Conservation (phyloP, 2,329 filamentous ascomycete genomes). For the Verticillium zaregamsianum region DNA sequence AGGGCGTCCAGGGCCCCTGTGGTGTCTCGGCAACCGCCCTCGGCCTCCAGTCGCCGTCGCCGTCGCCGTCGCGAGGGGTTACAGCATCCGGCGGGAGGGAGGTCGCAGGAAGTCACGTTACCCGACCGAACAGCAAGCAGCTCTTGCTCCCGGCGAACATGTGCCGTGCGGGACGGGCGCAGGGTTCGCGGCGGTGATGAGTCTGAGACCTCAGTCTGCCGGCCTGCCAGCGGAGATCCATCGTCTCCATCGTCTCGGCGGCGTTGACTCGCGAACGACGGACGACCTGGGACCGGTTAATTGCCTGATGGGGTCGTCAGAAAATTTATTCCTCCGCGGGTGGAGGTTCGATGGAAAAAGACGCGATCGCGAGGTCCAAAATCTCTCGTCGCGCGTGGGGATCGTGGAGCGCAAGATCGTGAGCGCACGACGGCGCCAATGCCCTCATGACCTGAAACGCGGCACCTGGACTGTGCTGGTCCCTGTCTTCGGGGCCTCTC, state of each 20-base stretch:
- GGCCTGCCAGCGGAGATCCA: background rate
- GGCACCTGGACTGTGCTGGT: background rate
- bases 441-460: constrained; percentile 2
- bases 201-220: background rate
- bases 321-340: background rate
- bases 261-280: background rate
- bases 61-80: background rate
- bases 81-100: background rate
- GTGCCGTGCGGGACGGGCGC: background rate
- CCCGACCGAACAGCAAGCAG: background rate
- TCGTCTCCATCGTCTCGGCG: background rate
- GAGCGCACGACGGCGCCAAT: background rate
- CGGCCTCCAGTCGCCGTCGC: background rate
- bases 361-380: constrained; percentile 1
- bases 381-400: background rate
- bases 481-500: background rate
- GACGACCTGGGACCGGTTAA: background rate
- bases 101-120: background rate
- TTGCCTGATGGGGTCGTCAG: background rate
- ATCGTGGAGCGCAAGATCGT: background rate
- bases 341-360: background rate
- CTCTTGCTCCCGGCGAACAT: background rate
- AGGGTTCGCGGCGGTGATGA: background rate
- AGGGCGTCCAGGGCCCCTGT: background rate
- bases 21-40: background rate